Percentiles rank a stretch among this genome's conserved stretches.
phyloP scores from a whole-genome alignment of 352 stramenopile genomes.

The Phytophthora cryptogea region DNA sequence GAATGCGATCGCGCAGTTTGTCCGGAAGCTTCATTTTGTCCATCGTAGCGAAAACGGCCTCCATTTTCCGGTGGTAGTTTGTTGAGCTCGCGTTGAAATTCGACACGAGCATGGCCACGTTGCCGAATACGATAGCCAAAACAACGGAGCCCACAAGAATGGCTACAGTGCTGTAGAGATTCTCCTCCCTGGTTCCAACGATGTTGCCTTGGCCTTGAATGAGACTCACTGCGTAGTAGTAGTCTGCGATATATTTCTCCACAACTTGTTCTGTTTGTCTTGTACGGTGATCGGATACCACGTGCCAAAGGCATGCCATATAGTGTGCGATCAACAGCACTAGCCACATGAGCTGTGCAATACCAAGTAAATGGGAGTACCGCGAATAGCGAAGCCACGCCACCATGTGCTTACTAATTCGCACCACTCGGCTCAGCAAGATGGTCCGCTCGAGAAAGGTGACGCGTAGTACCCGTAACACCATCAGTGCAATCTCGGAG shows the following conservation, averaged over 20 bases:
- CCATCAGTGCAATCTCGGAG: constrained; percentile 15
- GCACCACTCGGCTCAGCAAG: constrained; percentile 10
- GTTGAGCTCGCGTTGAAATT: constrained; percentile 56
- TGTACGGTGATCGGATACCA: constrained; percentile 11
- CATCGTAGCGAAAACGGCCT: constrained; percentile 59
- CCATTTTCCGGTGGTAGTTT: constrained; percentile 68
- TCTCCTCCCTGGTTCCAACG: constrained; percentile 19
- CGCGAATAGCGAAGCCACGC: constrained; percentile 36
- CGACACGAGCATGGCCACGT: constrained; percentile 58
- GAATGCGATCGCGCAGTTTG: constrained; percentile 39
- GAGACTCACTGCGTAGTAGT: constrained; percentile 39
- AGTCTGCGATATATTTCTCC: constrained; percentile 42
- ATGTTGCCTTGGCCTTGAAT: constrained; percentile 54
- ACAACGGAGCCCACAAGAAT: constrained; percentile 52
- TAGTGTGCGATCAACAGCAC: constrained; percentile 51
- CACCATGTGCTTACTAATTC: constrained; percentile 28
- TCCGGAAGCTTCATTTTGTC: constrained; percentile 42
- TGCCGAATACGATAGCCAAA: constrained; percentile 58
- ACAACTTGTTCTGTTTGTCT: background rate
- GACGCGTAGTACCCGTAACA: constrained; percentile 16
- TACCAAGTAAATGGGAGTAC: constrained; percentile 36
- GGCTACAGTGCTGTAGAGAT: constrained; percentile 37
- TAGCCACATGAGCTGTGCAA: constrained; percentile 36
- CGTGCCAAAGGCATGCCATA: constrained; percentile 50
- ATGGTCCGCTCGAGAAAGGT: constrained; percentile 17